Evolutionary conservation across 495 filamentous ascomycete species (phyloP), one percentile per base, ranked within the genome.

Genomic region (Penicillium silybi): DNA sequence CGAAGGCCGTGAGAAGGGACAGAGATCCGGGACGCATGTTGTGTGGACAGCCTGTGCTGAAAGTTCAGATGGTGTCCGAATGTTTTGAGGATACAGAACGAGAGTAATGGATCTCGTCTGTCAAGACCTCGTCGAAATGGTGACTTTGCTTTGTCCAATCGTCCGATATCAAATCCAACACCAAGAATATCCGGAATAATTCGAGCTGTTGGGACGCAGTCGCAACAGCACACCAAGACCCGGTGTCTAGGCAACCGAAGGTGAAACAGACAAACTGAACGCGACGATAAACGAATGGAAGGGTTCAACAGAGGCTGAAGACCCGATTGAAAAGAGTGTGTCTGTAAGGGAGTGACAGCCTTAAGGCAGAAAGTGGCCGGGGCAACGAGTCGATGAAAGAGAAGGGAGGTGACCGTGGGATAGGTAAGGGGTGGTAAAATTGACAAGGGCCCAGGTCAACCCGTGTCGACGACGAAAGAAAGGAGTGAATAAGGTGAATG

Each of bases 321-420:
- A 54, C 53, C 66, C 59, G 53, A 37, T 44, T 9, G 29, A 51
- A 54, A 50, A 68, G 53, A 58, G 67, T 69, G 54, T 62, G 68
- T 66, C 66, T 50, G 71, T 69, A 72, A 72, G 69, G 71, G 71
- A 72, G 53, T 56, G 67, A 70, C 58, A 53, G 54, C 48, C 53
- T 63, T 61, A 59, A 53, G 51, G 52, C 46, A 49, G 46, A 43
- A 49, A 53, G 56, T 51, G 48, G 29, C 41, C 41, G 48, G 22
- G 48, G 48, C 48, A 51, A 51, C 48, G 41, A 32, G 41, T 44
- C 56, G 44, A 64, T 66, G 57, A 66, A 56, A 62, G 57, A 57
- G 10, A 60, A 46, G 48, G 35, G 42, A 50, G 46, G 27, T 40
- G 65, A 70, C 64, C 66, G 69, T 59, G 63, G 58, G 60, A 56